Percentiles rank a stretch among this genome's conserved stretches.
Conservation (phyloP, 1,139 yeast species). For the Yamadazyma oceani region DNA sequence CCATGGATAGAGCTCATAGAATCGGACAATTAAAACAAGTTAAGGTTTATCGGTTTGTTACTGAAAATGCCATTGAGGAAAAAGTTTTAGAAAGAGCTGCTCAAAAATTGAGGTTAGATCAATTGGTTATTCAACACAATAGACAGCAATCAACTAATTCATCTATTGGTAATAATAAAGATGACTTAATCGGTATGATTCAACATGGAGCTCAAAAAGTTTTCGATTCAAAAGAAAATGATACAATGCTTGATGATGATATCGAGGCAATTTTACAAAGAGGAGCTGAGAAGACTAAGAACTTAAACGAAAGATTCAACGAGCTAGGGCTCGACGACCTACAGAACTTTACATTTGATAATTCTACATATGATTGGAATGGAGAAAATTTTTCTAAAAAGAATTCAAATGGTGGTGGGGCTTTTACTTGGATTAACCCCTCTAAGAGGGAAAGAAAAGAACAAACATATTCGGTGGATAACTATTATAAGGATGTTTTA, state of each 20-base stretch:
- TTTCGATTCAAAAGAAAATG: constrained; percentile 49
- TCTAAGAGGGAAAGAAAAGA: constrained; percentile 89
- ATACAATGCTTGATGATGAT: constrained; percentile 59
- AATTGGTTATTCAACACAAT: constrained; percentile 94
- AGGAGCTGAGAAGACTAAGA: constrained; percentile 81
- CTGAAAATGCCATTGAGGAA: constrained; percentile 96
- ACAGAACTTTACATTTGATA: constrained; percentile 84
- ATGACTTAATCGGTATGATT: constrained; percentile 89
- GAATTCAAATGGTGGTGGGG: constrained; percentile 37
- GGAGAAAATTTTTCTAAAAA: constrained; percentile 88
- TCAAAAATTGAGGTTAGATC: constrained; percentile 88
- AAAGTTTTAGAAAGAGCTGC: constrained; percentile 95
- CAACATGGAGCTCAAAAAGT: constrained; percentile 95
- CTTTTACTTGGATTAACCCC: constrained; percentile 78
- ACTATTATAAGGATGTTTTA: constrained; percentile 80
- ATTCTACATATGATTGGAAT: constrained; percentile 95
- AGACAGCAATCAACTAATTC: constrained; percentile 35
- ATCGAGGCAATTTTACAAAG: constrained; percentile 74
- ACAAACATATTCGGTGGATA: constrained; percentile 83
- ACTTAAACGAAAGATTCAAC: constrained; percentile 75
- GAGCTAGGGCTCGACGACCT: constrained; percentile 87
- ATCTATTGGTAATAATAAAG: constrained; percentile 54
- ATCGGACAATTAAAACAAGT: constrained; percentile 98
- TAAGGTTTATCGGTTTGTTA: constrained; percentile 84
- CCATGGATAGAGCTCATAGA: constrained; percentile 98